These are phyloP conservation scores for Trichoderma sp. DNA, from an alignment of 2,329 filamentous ascomycete genomes.

Conservation along the genomic window DNA sequence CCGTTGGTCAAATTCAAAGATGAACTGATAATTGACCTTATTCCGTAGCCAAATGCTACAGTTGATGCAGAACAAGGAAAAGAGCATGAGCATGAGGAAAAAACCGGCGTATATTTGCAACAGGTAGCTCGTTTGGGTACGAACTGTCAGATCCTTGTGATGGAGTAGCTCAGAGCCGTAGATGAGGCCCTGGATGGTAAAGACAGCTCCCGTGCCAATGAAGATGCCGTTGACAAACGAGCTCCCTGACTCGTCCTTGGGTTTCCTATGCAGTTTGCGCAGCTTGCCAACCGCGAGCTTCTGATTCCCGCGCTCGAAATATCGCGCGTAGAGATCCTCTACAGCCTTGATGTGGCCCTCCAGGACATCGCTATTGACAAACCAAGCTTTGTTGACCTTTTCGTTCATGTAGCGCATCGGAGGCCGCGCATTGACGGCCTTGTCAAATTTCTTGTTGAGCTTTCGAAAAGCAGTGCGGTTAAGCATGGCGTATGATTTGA, in stretches of 20 bases:
- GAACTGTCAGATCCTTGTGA: conserved; percentile 50
- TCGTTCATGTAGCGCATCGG: conserved; percentile 83
- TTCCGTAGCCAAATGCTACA: conserved; percentile 79
- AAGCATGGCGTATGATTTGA: conserved; percentile 87
- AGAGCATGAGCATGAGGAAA: conserved; percentile 78
- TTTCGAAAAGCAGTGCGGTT: conserved; percentile 95
- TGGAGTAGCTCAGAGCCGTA: conserved; percentile 59
- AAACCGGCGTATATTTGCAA: conserved; percentile 93
- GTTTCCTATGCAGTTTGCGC: conserved; percentile 66
- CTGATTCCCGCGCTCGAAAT: conserved; percentile 91
- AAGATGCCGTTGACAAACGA: conserved; percentile 65
- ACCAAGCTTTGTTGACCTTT: conserved; percentile 87
- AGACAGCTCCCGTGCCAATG: conserved; percentile 67
- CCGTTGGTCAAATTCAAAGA: conserved; percentile 92
- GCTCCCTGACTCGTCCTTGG: conserved; percentile 56
- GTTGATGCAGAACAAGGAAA: conserved; percentile 81
- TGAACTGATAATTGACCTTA: conserved; percentile 94
- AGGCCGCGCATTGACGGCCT: conserved; percentile 76
- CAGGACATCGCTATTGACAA: conserved; percentile 83
- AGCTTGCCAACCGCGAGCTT: conserved; percentile 90
- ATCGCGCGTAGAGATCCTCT: conserved; percentile 90
- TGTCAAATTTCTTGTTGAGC: conserved; percentile 99
- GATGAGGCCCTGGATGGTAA: conserved; percentile 65
- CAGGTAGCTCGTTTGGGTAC: conserved; percentile 64
- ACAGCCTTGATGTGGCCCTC: conserved; percentile 78